Base-by-base conservation (phyloP, 768 basidiomycete genomes). In the Mycena alexandri region DNA sequence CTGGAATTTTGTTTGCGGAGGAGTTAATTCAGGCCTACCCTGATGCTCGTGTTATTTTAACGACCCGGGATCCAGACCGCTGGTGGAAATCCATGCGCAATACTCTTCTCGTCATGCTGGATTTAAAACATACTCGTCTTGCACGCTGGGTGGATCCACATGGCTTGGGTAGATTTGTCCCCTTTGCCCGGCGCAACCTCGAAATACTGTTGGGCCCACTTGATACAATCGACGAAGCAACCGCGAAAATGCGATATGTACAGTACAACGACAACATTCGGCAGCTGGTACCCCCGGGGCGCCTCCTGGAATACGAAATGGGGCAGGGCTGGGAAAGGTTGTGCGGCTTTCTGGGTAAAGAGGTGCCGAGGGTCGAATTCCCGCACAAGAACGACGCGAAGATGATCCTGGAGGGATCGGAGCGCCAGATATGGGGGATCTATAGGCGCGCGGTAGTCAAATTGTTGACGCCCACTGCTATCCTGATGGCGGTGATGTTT, bases 181-280 rank as follows among this genome's bases (percentile, higher is more conserved):
- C 65, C 11, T 71, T 71, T 11, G 69, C 69, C 36, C 65, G 69
- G 3, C 50, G 57, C 7, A 71, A 47, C 34, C 65, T 71, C 53
- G 69, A 67, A 22, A 41, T 71, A 12, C 21, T 67, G 5, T 52
- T 71, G 3, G 69, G 69, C 2, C 69, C 69, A 6, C 56, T 67
- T 38, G 51, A 71, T 19, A 4, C 46, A 0, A 3, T 71, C 36
- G 19, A 19, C 22, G 57, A 54, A 12, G n/a, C 4, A 7, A 3
- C 10, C 2, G 69, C 65, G 13, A 70, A 62, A n/a, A 8, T 17
- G 47, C 36, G 62, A 5, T 64, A 63, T 22, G 5, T 22, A 1
- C 44, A 53, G 10, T 67, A 67, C 33, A 50, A 67, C 29, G 61
- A 19, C n/a, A 16, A 25, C 0, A 64, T 71, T 2, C 65, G 46